Base-by-base conservation (phyloP, 495 filamentous ascomycete species). In the Cercophora newfieldiana region DNA sequence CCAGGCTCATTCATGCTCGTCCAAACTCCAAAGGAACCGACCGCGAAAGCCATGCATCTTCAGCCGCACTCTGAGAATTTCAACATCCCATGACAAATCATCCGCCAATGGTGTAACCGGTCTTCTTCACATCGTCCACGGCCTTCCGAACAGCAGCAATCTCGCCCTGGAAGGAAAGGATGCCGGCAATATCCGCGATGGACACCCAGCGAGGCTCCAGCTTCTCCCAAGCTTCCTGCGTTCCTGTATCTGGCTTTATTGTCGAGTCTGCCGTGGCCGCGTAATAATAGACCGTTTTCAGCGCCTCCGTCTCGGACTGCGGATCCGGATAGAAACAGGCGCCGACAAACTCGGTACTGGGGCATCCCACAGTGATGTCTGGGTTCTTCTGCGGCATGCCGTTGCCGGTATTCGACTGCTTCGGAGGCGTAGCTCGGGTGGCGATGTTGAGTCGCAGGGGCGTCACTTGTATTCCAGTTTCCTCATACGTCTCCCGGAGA, bases 401-500 rank as follows among this genome's bases (percentile, higher is more conserved):
- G n/a, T 22, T 47, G 55, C 48, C 61, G 10, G 4, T 56, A 7
- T 3, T 44, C 31, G n/a, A 31, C 61, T 26, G 54, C 37, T 22
- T 44, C 2, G 74, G 66, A 22, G 59, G 58, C 14, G 74, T 75
- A 19, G 75, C 74, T 18, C 74, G 69, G n/a, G 75, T 78, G 47
- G 69, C 65, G 44, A 82, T 77, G 56, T 71, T 70, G 59, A 81
- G 74, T 47, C 67, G 66, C 48, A 81, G 61, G 1, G 78, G 78
- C 58, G 61, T 63, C 33, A 73, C 77, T 24, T 61, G 70, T n/a
- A 78, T 64, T 21, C 80, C 80, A 28, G 79, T 79, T 63, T 82
- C 80, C 58, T 82, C 80, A 47, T 73, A 72, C 3, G 80, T 82
- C 69, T 82, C 80, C 30, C 80, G 79, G 14, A 82, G 59, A 21